Evolutionary conservation across 1,284 basidiomycete species (phyloP), one percentile per base, ranked within the genome.

Genomic region (Ceratobasidium sp.): DNA sequence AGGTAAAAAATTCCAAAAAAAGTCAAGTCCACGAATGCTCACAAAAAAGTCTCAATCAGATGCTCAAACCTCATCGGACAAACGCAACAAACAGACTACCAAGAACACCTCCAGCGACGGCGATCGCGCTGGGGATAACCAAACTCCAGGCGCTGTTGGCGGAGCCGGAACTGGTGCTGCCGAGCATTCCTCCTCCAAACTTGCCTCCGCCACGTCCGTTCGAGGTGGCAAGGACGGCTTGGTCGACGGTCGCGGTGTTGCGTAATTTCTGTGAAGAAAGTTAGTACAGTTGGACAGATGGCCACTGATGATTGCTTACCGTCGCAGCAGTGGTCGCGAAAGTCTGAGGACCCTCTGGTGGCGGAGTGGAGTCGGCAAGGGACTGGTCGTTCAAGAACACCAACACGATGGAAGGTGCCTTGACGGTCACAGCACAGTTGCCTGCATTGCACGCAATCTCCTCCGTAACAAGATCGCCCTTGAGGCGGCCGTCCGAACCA

Each of bases 361-460:
- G 84, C 0, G 85, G 83, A 4, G 83, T 83, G 0, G 86, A 84
- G 57, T 87, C 86, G 1, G 82, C 80, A 77, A 88, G 80, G 1
- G 88, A 87, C 7, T 83, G 83, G 50, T 87, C 84, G n/a, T 85
- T 87, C 66, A 95, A 85, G 87, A 92, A 94, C 28, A 95, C 92
- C 69, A 95, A 86, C 4, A 92, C 93, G 75, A 90, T 89, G 13
- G 89, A 89, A 0, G 94, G 93, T 0, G 92, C 93, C n/a, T 89
- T 89, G 28, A 95, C 90, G 1, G 85, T 86, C 75, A 95, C 85
- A 7, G 83, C 80, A 84, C 94, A 95, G 77, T 86, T 84, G 4
- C 82, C 80, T 28, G 84, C 81, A 80, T 87, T 84, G 84, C 93
- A 94, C 3, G 83, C 78, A 33, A 93, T 87, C 0, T 87, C 89